phyloP scores from a whole-genome alignment of 768 basidiomycete genomes.

The Gloeophyllum trabeum region DNA sequence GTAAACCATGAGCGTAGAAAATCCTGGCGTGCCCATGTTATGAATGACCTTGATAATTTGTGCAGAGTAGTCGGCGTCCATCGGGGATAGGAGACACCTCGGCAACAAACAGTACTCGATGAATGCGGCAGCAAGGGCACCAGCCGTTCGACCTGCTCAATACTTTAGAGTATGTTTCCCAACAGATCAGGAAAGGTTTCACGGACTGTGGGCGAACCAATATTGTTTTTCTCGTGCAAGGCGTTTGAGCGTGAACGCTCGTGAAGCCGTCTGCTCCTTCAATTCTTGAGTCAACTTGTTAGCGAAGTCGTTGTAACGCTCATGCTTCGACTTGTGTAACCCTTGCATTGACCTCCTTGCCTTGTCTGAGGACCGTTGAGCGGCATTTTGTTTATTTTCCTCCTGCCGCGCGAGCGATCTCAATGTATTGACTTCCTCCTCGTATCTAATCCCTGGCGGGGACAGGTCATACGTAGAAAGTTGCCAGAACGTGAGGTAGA shows the following conservation, averaged over 20 bases:
- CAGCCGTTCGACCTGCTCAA: conserved; percentile 30
- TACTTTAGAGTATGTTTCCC: conserved; percentile 4
- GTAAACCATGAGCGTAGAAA: conserved; percentile 78
- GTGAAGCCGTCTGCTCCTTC: conserved; percentile 64
- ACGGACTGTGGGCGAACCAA: conserved; percentile 66
- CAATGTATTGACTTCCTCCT: conserved; percentile 59
- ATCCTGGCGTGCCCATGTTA: conserved; percentile 78
- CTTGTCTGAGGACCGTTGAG: conserved; percentile 67
- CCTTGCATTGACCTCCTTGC: conserved; percentile 42
- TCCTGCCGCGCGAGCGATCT: conserved; percentile 56
- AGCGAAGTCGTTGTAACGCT: conserved; percentile 53
- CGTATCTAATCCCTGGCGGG: conserved; percentile 68
- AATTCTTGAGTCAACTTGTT: conserved; percentile 53
- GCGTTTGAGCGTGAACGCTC: conserved; percentile 68
- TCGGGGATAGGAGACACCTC: conserved; percentile 84
- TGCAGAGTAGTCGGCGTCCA: conserved; percentile 93
- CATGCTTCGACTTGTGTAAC: conserved; percentile 49
- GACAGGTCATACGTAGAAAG: conserved; percentile 82
- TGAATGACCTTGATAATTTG: conserved; percentile 87
- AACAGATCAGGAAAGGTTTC: conserved; percentile 11
- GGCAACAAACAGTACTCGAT: conserved; percentile 92
- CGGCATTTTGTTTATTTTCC: conserved; percentile 46
- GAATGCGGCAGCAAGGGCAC: conserved; percentile 44
- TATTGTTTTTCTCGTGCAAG: conserved; percentile 67
- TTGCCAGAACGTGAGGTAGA: conserved; percentile 97